Conservation (phyloP, 495 filamentous ascomycete species). For the Aspergillus coremiiformis region DNA sequence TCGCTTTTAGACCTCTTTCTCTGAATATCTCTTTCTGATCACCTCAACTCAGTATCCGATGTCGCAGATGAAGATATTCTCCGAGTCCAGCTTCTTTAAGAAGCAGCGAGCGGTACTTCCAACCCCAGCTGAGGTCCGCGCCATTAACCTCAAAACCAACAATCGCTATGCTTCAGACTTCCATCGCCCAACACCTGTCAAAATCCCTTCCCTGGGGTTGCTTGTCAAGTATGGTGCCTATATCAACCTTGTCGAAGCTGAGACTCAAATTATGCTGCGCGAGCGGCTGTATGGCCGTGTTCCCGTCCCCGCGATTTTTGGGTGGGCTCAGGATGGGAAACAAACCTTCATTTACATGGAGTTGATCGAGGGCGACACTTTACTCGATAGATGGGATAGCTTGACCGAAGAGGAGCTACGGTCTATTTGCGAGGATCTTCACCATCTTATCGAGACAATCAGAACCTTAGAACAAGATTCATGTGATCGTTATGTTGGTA, state of each 20-base stretch:
- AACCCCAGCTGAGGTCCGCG: too few species aligned
- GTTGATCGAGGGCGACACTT: slow-evolving; percentile 30
- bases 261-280: slow-evolving; percentile 33
- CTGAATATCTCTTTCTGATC: too few species aligned
- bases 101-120: too few species aligned
- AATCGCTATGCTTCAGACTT: too few species aligned
- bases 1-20: too few species aligned
- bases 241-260: slow-evolving; percentile 33
- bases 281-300: slow-evolving; percentile 24
- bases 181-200: slow-evolving; percentile 23
- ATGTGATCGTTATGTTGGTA: slow-evolving; percentile 27
- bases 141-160: too few species aligned
- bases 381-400: slow-evolving; percentile 31
- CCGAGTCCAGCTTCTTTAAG: too few species aligned
- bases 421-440: slow-evolving; percentile 35
- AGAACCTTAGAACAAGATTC: slow-evolving; percentile 21
- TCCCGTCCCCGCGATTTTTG: slow-evolving; percentile 42
- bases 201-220: slow-evolving; percentile 33
- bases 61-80: too few species aligned
- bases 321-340: slow-evolving; percentile 35
- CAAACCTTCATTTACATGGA: slow-evolving; percentile 44
- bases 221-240: slow-evolving; percentile 39
- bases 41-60: too few species aligned
- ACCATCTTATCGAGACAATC: slow-evolving; percentile 20
- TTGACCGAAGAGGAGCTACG: slow-evolving; percentile 28